phyloP scores from a whole-genome alignment of 257 asterid genomes.

The Scutellaria minor region DNA sequence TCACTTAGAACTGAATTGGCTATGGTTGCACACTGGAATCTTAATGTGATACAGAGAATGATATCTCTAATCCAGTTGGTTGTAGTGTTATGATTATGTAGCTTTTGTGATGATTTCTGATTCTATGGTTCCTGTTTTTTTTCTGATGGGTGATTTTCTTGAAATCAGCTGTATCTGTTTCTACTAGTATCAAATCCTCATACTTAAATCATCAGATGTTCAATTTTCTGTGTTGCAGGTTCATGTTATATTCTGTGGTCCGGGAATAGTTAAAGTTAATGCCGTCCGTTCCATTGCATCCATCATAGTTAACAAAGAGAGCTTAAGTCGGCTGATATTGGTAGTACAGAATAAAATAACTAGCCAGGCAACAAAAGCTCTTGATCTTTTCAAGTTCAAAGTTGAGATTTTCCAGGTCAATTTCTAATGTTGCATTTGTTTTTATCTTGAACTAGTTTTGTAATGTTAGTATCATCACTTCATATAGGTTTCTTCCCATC shows the following conservation, averaged over 20 bases:
- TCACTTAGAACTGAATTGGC: slow-evolving; percentile 10
- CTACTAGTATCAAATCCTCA: background rate
- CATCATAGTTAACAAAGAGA: slow-evolving; percentile 49
- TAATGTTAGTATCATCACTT: background rate
- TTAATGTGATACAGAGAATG: background rate
- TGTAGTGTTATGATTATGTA: slow-evolving; percentile 9
- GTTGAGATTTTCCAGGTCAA: slow-evolving; percentile 82
- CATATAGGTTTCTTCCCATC: background rate
- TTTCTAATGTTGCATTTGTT: slow-evolving; percentile 5
- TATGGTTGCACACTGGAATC: background rate
- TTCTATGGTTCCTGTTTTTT: slow-evolving; percentile 2
- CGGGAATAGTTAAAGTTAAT: slow-evolving; percentile 54
- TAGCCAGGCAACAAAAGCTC: slow-evolving; percentile 67
- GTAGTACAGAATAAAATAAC: slow-evolving; percentile 67
- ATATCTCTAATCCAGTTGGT: background rate
- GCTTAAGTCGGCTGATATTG: slow-evolving; percentile 60
- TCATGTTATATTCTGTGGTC: slow-evolving; percentile 64
- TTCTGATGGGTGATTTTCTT: background rate
- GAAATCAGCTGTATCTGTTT: slow-evolving; percentile 13
- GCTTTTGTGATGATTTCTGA: background rate
- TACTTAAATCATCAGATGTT: slow-evolving; percentile 30
- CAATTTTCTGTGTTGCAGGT: slow-evolving; percentile 49
- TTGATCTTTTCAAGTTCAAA: slow-evolving; percentile 61
- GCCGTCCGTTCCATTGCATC: slow-evolving; percentile 54
- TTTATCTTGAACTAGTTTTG: background rate